Conservation (phyloP, 2,329 filamentous ascomycete species). For the Diplodia scrobiculata region DNA sequence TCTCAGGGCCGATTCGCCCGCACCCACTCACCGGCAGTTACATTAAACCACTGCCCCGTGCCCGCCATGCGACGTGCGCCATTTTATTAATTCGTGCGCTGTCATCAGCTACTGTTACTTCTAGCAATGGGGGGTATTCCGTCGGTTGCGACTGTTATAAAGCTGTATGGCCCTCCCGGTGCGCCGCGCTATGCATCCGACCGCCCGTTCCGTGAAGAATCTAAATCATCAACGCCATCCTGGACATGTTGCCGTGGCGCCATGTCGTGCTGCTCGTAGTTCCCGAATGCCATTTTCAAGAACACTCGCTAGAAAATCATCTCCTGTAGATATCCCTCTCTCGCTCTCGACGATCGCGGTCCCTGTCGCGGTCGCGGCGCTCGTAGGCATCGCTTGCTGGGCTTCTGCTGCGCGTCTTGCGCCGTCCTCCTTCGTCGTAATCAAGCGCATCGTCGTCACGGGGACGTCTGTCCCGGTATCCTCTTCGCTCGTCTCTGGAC, state of each 20-base stretch:
- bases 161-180: constrained; percentile 6
- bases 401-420: constrained; percentile 42
- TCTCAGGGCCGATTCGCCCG: constrained; percentile 1
- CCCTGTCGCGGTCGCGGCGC: constrained; percentile 33
- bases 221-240: constrained; percentile 2
- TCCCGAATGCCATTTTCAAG: neutral
- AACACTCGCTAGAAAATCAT: constrained; percentile 2
- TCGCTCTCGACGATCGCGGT: constrained; percentile 32
- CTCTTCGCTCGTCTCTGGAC: constrained; percentile 42
- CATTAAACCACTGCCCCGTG: neutral
- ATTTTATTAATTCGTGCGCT: constrained; percentile 9
- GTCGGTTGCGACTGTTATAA: constrained; percentile 5
- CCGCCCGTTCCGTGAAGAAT: constrained; percentile 13
- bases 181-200: constrained; percentile 28
- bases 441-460: constrained; percentile 33
- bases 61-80: neutral
- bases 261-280: neutral
- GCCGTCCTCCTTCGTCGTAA: constrained; percentile 36
- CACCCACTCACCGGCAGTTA: neutral
- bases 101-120: constrained; percentile 5
- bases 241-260: constrained; percentile 4
- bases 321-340: constrained; percentile 26
- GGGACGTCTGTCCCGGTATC: constrained; percentile 34
- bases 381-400: constrained; percentile 37
- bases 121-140: constrained; percentile 7